phyloP scores from a whole-genome alignment of 805 yeast genomes.

The Starmerella roubikii region DNA sequence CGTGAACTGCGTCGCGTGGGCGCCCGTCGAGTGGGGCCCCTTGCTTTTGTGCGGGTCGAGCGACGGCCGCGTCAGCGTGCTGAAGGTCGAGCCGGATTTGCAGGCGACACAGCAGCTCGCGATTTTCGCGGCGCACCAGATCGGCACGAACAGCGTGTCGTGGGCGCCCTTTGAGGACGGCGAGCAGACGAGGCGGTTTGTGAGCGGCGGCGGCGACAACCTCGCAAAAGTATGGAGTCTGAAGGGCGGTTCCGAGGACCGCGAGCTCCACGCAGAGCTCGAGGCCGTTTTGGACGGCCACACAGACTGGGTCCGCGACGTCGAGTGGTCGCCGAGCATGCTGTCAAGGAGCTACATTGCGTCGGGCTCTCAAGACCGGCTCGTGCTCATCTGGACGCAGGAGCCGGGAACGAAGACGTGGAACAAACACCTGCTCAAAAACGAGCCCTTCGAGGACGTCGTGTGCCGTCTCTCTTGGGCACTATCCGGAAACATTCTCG shows the following conservation, averaged over 20 bases:
- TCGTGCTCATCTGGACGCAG: constrained; percentile 91
- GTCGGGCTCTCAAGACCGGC: constrained; percentile 90
- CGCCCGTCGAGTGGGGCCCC: constrained; percentile 95
- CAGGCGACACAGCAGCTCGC: constrained; percentile 28
- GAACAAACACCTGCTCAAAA: constrained; percentile 64
- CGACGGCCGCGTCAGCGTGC: constrained; percentile 82
- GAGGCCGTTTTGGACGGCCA: constrained; percentile 81
- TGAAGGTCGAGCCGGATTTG: constrained; percentile 78
- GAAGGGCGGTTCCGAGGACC: constrained; percentile 43
- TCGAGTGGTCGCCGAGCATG: constrained; percentile 92
- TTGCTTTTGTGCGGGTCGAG: constrained; percentile 78
- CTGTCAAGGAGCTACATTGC: constrained; percentile 82
- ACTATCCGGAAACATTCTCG: constrained; percentile 84
- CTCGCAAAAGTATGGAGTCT: constrained; percentile 81
- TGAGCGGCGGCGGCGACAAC: constrained; percentile 91
- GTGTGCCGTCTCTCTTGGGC: constrained; percentile 99
- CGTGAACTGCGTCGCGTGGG: constrained; percentile 91
- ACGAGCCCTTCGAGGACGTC: constrained; percentile 85
- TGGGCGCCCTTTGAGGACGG: constrained; percentile 54
- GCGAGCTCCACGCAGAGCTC: constrained; percentile 26
- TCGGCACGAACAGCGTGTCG: constrained; percentile 87
- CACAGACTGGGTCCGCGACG: constrained; percentile 97
- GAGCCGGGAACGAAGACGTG: constrained; percentile 39
- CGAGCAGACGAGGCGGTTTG: constrained; percentile 49
- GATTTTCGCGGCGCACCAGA: constrained; percentile 64